Evolutionary conservation across 345 rosid species (phyloP).

Genomic region (Jatropha curcas): DNA sequence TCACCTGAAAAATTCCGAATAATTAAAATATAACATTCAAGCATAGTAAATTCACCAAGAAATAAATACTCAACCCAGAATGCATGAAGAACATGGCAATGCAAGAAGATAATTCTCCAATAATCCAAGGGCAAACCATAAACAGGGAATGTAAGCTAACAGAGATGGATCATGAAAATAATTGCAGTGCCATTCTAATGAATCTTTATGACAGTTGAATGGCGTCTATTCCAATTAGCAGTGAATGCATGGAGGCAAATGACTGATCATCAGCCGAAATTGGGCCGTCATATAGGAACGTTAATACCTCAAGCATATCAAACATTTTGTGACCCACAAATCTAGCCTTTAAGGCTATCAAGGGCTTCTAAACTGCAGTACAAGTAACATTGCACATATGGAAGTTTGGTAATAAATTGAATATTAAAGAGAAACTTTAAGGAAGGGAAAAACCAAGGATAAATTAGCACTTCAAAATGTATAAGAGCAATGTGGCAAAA

Average conservation of each 20-base stretch:
- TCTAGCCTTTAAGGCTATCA: not conserved
- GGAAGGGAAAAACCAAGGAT: not conserved
- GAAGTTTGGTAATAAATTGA: not conserved
- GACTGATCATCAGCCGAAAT: not conserved
- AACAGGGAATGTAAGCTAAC: not conserved
- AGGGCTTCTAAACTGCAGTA: not conserved
- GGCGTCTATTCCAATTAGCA: not conserved
- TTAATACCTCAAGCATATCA: not conserved
- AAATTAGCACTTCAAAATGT: not conserved
- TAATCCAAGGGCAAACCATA: not conserved
- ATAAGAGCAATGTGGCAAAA: not conserved
- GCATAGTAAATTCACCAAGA: conserved; percentile 7
- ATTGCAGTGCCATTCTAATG: not conserved
- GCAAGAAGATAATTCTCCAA: not conserved
- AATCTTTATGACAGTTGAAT: not conserved
- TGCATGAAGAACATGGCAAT: not conserved
- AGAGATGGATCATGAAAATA: not conserved
- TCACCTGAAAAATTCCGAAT: conserved; percentile 57
- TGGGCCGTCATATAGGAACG: not conserved
- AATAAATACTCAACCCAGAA: not conserved
- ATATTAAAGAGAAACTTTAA: not conserved
- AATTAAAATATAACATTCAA: not conserved
- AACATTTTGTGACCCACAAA: not conserved
- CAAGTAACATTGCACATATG: not conserved
- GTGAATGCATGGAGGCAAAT: not conserved